phyloP scores from a whole-genome alignment of 2,329 filamentous ascomycete genomes.

The Drechmeria coniospora region DNA sequence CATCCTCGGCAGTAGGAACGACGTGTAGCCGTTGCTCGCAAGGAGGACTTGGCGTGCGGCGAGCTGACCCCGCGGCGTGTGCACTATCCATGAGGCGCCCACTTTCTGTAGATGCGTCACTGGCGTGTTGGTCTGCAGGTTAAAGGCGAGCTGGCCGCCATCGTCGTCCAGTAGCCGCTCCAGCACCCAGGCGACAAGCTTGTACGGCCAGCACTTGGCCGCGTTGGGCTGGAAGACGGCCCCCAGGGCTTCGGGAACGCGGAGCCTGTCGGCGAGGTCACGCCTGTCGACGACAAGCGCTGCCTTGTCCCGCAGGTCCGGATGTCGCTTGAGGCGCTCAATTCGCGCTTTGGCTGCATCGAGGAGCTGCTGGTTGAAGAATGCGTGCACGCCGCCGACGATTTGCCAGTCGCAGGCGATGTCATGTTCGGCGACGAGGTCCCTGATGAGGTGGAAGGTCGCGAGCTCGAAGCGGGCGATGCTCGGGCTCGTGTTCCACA shows the following conservation, averaged over 20 bases:
- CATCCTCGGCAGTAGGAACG: slow-evolving; percentile 54
- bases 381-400: slow-evolving; percentile 47
- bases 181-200: slow-evolving; percentile 59
- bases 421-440: slow-evolving; percentile 37
- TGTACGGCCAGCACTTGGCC: slow-evolving; percentile 69
- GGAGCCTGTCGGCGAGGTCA: slow-evolving; percentile 33
- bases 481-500: slow-evolving; percentile 44
- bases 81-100: slow-evolving; percentile 37
- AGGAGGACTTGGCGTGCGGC: slow-evolving; percentile 50
- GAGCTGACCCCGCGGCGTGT: slow-evolving; percentile 56
- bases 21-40: slow-evolving; percentile 75
- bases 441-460: slow-evolving; percentile 46
- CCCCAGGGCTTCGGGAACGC: slow-evolving; percentile 41
- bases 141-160: slow-evolving; percentile 31
- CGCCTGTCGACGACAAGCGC: slow-evolving; percentile 21
- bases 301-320: slow-evolving; percentile 38
- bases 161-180: slow-evolving; percentile 33
- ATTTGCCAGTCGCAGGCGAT: slow-evolving; percentile 57
- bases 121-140: slow-evolving; percentile 61
- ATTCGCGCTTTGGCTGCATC: slow-evolving; percentile 34
- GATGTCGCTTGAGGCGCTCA: slow-evolving; percentile 31
- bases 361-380: slow-evolving; percentile 42
- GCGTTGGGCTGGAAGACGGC: slow-evolving; percentile 50
- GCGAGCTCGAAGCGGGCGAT: slow-evolving; percentile 58
- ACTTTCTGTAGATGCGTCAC: slow-evolving; percentile 32